phyloP scores from a whole-genome alignment of 768 basidiomycete species.

The Leccinum boreale region DNA sequence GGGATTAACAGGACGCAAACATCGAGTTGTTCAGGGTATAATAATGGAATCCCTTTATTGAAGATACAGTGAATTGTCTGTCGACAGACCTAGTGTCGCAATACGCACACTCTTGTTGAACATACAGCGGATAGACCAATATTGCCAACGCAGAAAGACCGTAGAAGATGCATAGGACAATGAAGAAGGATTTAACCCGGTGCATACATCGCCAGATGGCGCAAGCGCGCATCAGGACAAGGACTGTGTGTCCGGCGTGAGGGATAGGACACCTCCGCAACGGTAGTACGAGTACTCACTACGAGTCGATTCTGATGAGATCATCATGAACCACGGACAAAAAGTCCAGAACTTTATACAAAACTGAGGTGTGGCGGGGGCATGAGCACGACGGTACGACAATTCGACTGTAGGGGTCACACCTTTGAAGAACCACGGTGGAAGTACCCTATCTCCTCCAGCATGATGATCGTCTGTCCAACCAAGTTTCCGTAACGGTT shows the following conservation, averaged over 20 bases:
- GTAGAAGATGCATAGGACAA: slow-evolving; percentile 7
- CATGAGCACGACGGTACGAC: background rate
- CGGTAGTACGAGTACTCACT: background rate
- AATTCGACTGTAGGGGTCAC: background rate
- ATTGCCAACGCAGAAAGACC: background rate
- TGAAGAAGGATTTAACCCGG: background rate
- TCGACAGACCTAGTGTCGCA: background rate
- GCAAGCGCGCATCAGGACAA: slow-evolving; percentile 19
- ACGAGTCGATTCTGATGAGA: slow-evolving; percentile 13
- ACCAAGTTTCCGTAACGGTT: slow-evolving; percentile 20
- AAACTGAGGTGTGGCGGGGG: background rate
- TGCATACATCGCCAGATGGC: slow-evolving; percentile 16
- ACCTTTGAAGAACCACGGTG: slow-evolving; percentile 3
- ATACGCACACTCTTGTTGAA: background rate
- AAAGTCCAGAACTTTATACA: slow-evolving; percentile 7
- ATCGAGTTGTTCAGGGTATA: background rate
- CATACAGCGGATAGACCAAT: background rate
- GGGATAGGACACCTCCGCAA: too few species aligned
- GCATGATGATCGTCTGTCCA: slow-evolving; percentile 8
- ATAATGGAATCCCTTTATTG: background rate
- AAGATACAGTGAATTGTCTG: background rate
- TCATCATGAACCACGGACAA: slow-evolving; percentile 6
- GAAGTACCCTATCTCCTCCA: slow-evolving; percentile 5
- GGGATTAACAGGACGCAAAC: background rate
- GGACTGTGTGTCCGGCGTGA: slow-evolving; percentile 6